Base-by-base conservation (phyloP, 2,329 filamentous ascomycete species). In the Arthrobotrys musiformis region DNA sequence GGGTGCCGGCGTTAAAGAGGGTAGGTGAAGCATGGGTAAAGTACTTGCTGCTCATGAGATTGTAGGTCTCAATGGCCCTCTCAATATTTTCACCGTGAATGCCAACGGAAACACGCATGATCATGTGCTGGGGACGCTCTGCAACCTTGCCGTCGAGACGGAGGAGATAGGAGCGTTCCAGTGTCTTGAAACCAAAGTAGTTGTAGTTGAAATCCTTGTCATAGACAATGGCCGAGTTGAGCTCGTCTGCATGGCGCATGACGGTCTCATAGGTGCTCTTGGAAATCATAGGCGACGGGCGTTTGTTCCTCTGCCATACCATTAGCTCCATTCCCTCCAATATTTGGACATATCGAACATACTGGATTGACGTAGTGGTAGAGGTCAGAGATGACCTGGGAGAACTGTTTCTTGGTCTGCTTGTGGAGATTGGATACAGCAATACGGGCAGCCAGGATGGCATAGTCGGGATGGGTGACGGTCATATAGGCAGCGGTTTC, bases 191-290 rank as follows among this genome's bases (percentile, higher is more conserved):
- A 79, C 95, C 95, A 82, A 99, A 99, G 87, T 97, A 99, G 87
- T 99, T 95, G 87, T 99, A 99, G 89, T 98, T 97, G 89, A 99
- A 99, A 84, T 99, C 95, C 81, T 95, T 92, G 86, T 99, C 95
- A 82, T 98, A 99, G 82, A 99, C 94, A 84, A 99, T 98, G 82
- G 95, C 95, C 48, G 94, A 98, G 87, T 99, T 97, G 72, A 99
- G 89, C 86, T 99, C 95, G 70, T 97, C 95, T 82, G 93, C 93
- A 85, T 99, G 93, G 82, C 92, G 92, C 92, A 97, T 95, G 80
- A 99, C 92, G 79, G 90, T 93, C 81, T 97, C 92, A 84, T 97
- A 97, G 56, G 92, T 96, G 81, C 92, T 87, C 82, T 94, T 86
- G 48, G 94, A 93, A 83, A 99, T 98, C 95, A 99, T 99, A 70